Base-by-base conservation (phyloP, 768 basidiomycete species). In the Mycena leptocephala region DNA sequence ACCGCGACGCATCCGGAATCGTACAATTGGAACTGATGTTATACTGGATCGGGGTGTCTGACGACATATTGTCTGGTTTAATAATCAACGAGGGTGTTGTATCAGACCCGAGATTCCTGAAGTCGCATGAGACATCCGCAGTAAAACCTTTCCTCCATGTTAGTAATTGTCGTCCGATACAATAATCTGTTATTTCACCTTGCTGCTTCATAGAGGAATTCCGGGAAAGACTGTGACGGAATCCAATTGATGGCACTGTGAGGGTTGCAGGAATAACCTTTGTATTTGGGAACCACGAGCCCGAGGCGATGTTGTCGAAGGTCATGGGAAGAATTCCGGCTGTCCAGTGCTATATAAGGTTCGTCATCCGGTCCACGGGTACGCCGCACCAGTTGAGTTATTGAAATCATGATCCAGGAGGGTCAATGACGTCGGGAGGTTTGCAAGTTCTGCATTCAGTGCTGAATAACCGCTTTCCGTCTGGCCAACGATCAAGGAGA, bases 21-120 rank as follows among this genome's bases (percentile, higher is more conserved):
- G n/a, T 18, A n/a, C 67, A 68, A 56, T 37, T 68, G 26, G 67
- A 68, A 24, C 13, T 56, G 13, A 56, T 41, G n/a, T n/a, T n/a
- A n/a, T n/a, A n/a, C 20, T 37, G n/a, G 37, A 55, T 13, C 43
- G 8, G 9, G 33, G 28, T 5, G 41, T 14, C 30, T 37, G 35
- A 37, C 35, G 13, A 37, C 16, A 30, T 32, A 22, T 20, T 16
- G 32, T 58, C 20, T 20, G 30, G 20, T 58, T 33, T 8, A 33
- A 2, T 30, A 18, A 28, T 28, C 20, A 56, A 26, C 24, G 55
- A 58, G 56, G 68, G 37, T 13, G 68, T 58, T 10, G 67, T 56
- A 56, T 58, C 67, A 14, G 53, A n/a, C 13, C 14, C 51, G 14
- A 68, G 39, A 41, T 39, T 24, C 6, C n/a, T 14, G 24, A 70